These are phyloP conservation scores for Stenocarpella maydis DNA, from an alignment of 2,329 filamentous ascomycete species.

Conservation along the genomic window DNA sequence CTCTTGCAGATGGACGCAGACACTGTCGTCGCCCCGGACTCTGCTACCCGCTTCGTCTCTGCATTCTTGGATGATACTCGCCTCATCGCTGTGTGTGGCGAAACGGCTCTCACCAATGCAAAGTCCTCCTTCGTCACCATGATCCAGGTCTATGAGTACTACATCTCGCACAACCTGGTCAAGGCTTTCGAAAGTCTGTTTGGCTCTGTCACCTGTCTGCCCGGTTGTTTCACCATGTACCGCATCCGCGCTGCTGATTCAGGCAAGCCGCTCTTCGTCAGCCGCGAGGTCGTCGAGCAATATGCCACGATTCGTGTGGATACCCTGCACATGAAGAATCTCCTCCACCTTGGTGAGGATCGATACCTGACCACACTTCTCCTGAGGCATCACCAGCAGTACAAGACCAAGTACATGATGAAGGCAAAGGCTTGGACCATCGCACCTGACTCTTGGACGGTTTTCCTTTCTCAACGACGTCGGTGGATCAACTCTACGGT, in stretches of 20 bases:
- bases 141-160: constrained; percentile 99
- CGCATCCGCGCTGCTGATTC: constrained; percentile 92
- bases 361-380: constrained; percentile 95
- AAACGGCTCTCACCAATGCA: constrained; percentile 91
- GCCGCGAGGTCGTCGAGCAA: constrained; percentile 84
- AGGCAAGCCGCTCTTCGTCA: constrained; percentile 96
- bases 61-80: constrained; percentile 91
- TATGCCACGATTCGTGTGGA: constrained; percentile 96
- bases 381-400: constrained; percentile 89
- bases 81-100: constrained; percentile 93
- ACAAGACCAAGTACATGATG: constrained; percentile 98
- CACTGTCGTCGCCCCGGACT: constrained; percentile 89
- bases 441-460: constrained; percentile 89
- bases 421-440: constrained; percentile 95
- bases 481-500: constrained; percentile 99
- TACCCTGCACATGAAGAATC: constrained; percentile 98
- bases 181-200: constrained; percentile 99
- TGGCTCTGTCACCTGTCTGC: constrained; percentile 95
- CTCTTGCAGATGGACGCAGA: constrained; percentile 97
- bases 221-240: constrained; percentile 99
- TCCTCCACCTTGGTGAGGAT: constrained; percentile 96
- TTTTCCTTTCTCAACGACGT: constrained; percentile 97
- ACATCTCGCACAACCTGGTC: constrained; percentile 95
- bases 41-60: constrained; percentile 90
- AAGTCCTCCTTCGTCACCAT: constrained; percentile 95